A percentile compares a stretch with the other conserved stretches of the same genome.
phyloP scores from a whole-genome alignment of 2,329 filamentous ascomycete genomes.

The Sclerotinia minor region DNA sequence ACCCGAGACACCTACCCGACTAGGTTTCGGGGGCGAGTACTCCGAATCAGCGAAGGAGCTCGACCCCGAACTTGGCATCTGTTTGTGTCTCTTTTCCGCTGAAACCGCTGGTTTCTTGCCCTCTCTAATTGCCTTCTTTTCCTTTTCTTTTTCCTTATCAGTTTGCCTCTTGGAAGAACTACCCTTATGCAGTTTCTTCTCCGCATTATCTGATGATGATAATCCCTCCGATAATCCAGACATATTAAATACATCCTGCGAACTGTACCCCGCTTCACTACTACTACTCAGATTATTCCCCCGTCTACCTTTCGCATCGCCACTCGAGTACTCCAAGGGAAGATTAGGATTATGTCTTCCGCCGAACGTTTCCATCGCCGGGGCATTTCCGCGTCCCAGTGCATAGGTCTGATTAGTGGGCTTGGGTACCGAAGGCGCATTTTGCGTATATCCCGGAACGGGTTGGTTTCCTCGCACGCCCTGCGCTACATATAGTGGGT shows the following conservation, averaged over 20 bases:
- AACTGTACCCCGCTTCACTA: too few species aligned
- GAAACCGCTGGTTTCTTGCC: not conserved
- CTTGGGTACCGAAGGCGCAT: not conserved
- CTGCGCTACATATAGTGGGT: too few species aligned
- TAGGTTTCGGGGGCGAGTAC: not conserved
- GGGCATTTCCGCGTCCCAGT: not conserved
- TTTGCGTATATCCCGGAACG: fast-evolving
- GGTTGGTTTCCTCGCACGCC: too few species aligned
- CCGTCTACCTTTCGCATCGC: not conserved
- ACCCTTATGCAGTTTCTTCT: not conserved
- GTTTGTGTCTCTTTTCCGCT: not conserved
- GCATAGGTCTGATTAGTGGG: not conserved
- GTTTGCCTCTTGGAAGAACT: not conserved
- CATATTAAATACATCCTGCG: not conserved
- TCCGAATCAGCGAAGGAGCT: not conserved
- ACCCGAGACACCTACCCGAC: too few species aligned
- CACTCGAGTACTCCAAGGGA: not conserved
- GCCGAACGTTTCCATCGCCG: not conserved
- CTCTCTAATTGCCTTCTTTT: not conserved
- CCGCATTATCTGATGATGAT: not conserved
- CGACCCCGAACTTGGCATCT: not conserved
- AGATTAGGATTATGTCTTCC: not conserved
- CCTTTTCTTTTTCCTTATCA: too few species aligned
- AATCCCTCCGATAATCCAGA: not conserved
- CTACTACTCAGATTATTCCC: not conserved